Evolutionary conservation across 176 grass and related monocot genomes (phyloP).

Genomic region (Canna indica): DNA sequence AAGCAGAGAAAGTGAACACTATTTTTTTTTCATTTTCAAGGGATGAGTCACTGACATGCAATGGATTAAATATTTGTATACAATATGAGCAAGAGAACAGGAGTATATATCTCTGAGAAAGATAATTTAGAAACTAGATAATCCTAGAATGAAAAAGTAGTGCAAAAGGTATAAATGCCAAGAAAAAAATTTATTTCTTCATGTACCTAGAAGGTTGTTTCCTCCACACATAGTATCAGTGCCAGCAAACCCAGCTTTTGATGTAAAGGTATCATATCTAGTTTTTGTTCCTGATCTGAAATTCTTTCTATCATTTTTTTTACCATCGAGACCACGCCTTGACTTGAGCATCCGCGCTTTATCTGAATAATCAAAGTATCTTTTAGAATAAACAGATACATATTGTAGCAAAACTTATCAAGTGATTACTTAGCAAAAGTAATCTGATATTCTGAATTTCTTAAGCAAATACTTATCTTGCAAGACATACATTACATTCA

Average conservation of each 20-base stretch:
- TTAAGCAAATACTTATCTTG: background rate
- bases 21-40: background rate
- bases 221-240: conserved; percentile 61
- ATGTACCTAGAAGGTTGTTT: conserved; percentile 66
- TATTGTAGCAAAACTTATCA: background rate
- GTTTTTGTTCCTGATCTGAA: conserved; percentile 59
- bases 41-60: background rate
- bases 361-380: background rate
- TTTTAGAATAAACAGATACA: background rate
- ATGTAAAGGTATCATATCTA: conserved; percentile 72
- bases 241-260: conserved; percentile 61
- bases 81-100: background rate
- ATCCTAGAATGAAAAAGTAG: conserved; percentile 2
- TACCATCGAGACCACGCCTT: conserved; percentile 64
- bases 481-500: background rate
- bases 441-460: background rate
- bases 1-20: background rate
- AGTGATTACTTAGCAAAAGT: background rate
- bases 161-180: conserved; percentile 13
- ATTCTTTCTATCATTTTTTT: conserved; percentile 81
- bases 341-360: conserved; percentile 62
- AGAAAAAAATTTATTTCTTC: conserved; percentile 25
- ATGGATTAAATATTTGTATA: background rate
- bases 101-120: background rate
- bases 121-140: background rate